Conservation (phyloP, 768 basidiomycete species). For the Lyophyllum decastes region DNA sequence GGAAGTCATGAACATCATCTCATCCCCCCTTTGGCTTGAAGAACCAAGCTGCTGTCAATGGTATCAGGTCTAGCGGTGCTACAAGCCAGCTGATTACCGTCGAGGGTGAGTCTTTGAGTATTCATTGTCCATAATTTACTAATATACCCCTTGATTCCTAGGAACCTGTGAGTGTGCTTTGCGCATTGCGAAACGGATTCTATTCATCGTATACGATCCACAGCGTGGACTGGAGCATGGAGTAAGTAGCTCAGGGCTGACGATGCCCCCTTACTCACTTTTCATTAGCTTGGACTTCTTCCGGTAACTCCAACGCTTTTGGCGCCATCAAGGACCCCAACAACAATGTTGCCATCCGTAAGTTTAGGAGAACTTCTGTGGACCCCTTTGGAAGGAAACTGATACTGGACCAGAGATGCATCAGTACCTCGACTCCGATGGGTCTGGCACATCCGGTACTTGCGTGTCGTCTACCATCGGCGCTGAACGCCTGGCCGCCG, state of each 20-base stretch:
- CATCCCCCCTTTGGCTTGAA: constrained; percentile 12
- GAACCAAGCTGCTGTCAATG: constrained; percentile 70
- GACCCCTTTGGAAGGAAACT: background rate
- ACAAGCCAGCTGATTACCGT: constrained; percentile 54
- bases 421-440: constrained; percentile 69
- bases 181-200: background rate
- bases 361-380: constrained; percentile 12
- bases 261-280: constrained; percentile 5
- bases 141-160: background rate
- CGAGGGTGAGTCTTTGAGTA: constrained; percentile 30
- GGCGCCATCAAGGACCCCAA: constrained; percentile 55
- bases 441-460: constrained; percentile 51
- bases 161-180: constrained; percentile 33
- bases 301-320: constrained; percentile 58
- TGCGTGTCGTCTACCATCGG: constrained; percentile 66
- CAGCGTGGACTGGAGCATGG: constrained; percentile 64
- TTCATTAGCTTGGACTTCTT: constrained; percentile 49
- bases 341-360: constrained; percentile 62
- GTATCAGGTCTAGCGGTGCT: constrained; percentile 63
- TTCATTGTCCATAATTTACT: constrained; percentile 4
- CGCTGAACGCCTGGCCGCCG: constrained; percentile 53
- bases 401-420: constrained; percentile 53
- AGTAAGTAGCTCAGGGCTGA: constrained; percentile 23
- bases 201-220: constrained; percentile 10
- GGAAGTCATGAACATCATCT: constrained; percentile 2